These are phyloP conservation scores for Penicillium sp. DNA, from an alignment of 2,329 filamentous ascomycete species.

Conservation along the genomic window DNA sequence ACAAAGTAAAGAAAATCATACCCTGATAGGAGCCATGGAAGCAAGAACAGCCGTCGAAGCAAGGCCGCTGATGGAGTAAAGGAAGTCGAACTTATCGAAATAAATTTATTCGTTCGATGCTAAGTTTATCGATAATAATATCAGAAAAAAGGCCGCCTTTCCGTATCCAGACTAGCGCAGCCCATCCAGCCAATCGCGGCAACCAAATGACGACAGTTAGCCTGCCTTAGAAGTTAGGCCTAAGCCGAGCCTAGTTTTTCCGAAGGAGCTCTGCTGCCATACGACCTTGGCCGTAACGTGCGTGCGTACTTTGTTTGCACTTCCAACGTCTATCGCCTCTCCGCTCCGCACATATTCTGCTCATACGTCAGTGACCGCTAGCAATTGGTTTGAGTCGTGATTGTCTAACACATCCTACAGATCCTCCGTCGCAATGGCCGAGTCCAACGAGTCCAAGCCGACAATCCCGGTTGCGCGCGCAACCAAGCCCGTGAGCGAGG, in stretches of 20 bases:
- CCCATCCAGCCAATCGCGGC: conserved; percentile 1
- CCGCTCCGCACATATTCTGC: neutral
- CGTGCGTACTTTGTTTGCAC: neutral
- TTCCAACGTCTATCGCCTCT: neutral
- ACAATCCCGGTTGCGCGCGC: conserved; percentile 66
- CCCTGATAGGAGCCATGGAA: conserved; percentile 10
- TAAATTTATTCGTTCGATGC: neutral
- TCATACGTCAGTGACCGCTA: neutral
- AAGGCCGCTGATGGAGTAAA: neutral
- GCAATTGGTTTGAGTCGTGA: neutral
- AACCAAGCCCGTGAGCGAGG: conserved; percentile 85
- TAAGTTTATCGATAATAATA: conserved; percentile 4
- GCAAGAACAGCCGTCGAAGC: neutral
- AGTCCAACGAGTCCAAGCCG: conserved; percentile 52
- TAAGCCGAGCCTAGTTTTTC: conserved; percentile 28
- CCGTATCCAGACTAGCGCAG: conserved; percentile 1
- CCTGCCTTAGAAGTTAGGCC: conserved; percentile 6
- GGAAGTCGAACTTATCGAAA: neutral
- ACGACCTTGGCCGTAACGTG: neutral
- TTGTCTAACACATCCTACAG: neutral
- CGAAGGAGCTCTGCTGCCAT: conserved; percentile 19
- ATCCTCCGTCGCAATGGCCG: conserved; percentile 50
- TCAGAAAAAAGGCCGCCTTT: conserved; percentile 7
- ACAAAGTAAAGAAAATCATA: neutral
- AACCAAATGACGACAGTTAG: conserved; percentile 10